Evolutionary conservation across 1,284 basidiomycete genomes (phyloP).

Genomic region (Coniferiporia sulphurascens): DNA sequence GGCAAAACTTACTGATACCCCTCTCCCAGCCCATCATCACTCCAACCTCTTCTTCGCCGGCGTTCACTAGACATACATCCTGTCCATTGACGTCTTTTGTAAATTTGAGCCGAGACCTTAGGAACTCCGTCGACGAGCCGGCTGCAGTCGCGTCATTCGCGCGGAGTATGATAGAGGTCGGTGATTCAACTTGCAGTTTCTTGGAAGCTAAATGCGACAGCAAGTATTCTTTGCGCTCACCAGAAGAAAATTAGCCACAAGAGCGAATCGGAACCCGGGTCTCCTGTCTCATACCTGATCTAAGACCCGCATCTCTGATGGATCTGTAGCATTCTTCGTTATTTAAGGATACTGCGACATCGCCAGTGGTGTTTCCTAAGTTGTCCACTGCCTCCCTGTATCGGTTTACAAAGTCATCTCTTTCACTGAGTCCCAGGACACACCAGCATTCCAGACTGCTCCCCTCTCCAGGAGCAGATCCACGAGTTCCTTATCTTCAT

Average conservation of each 20-base stretch:
- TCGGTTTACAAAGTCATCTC: not conserved
- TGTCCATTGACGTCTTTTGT: slow-evolving; percentile 71
- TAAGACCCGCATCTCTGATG: slow-evolving; percentile 83
- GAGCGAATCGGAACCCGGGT: not conserved
- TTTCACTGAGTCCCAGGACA: not conserved
- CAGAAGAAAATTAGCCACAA: slow-evolving; percentile 12
- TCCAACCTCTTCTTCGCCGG: slow-evolving; percentile 68
- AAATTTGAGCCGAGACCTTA: slow-evolving; percentile 70
- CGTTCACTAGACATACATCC: slow-evolving; percentile 73
- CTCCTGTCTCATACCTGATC: slow-evolving; percentile 54
- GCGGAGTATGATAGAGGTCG: slow-evolving; percentile 48
- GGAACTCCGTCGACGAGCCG: slow-evolving; percentile 72
- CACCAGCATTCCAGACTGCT: slow-evolving; percentile 89
- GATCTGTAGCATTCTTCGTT: slow-evolving; percentile 66
- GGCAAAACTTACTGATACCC: slow-evolving; percentile 56
- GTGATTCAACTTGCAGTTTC: slow-evolving; percentile 31
- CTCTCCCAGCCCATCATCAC: slow-evolving; percentile 98
- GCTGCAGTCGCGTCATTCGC: slow-evolving; percentile 62
- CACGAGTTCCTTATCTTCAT: slow-evolving; percentile 59
- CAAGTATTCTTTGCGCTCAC: slow-evolving; percentile 51
- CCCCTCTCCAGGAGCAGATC: slow-evolving; percentile 73
- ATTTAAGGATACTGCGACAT: slow-evolving; percentile 84
- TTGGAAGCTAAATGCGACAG: slow-evolving; percentile 54
- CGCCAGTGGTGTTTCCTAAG: slow-evolving; percentile 77
- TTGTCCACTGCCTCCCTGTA: slow-evolving; percentile 57